Evolutionary conservation across 345 rosid species (phyloP).

Genomic region (Clausena lansium): DNA sequence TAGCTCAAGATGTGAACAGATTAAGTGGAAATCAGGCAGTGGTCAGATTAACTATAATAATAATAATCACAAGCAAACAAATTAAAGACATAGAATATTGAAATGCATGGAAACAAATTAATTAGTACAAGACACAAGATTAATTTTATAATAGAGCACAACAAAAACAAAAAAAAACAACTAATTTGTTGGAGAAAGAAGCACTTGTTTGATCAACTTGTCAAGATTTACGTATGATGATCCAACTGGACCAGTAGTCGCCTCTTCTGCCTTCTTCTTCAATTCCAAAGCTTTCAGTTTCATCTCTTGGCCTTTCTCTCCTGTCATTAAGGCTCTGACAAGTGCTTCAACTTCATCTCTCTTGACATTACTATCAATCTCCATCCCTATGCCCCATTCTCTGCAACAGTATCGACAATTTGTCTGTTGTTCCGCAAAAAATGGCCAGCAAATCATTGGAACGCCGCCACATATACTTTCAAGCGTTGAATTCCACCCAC

Average conservation of each 20-base stretch:
- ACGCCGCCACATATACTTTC: constrained; percentile 49
- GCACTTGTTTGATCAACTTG: constrained; percentile 25
- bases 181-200: constrained; percentile 15
- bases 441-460: constrained; percentile 65
- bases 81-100: too few species aligned
- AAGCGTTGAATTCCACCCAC: constrained; percentile 64
- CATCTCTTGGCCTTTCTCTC: constrained; percentile 51
- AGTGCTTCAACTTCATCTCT: constrained; percentile 48
- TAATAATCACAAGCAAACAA: too few species aligned
- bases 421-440: constrained; percentile 62
- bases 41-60: too few species aligned
- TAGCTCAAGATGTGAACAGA: too few species aligned
- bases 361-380: constrained; percentile 51
- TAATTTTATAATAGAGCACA: too few species aligned
- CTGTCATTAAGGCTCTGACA: constrained; percentile 52
- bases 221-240: constrained; percentile 37
- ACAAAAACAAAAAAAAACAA: neutral
- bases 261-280: constrained; percentile 33
- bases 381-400: constrained; percentile 67
- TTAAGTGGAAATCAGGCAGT: too few species aligned
- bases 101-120: neutral
- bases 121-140: neutral
- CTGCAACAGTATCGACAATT: constrained; percentile 45
- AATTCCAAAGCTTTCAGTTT: constrained; percentile 45
- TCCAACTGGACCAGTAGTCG: constrained; percentile 25